Base-by-base conservation (phyloP, 176 grass and related monocot species). In the Thalia dealbata region DNA sequence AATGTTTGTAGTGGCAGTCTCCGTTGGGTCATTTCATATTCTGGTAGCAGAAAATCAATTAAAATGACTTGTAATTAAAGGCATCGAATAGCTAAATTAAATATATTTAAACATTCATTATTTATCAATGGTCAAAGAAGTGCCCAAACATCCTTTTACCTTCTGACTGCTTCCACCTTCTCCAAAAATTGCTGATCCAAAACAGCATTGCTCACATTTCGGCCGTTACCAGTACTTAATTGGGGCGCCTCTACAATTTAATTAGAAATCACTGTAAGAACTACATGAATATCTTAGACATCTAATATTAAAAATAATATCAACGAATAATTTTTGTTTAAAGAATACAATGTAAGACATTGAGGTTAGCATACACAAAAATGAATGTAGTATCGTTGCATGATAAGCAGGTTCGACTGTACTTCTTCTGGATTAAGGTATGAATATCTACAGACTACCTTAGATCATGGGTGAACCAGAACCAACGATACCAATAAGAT, bases 131-230 rank as follows among this genome's bases (percentile, higher is more conserved):
- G 62, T 30, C 26, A 35, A 27, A 50, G 2, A 46, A 72, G 14
- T 54, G 48, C 3, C 50, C 3, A 24, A 0, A 61, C 59, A 42
- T 74, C 16, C 44, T n/a, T 68, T 43, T 87, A 91, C 88, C 88
- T 87, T 80, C 69, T 80, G 75, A 91, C 88, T 24, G 79, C 82
- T 74, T 91, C 84, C 73, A 91, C 68, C 78, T 91, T 87, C 78
- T 87, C 82, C 50, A 87, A 58, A 82, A 91, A 91, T 80, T 82
- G 30, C 61, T 75, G 80, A 84, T 91, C 88, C 48, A 87, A 79
- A 29, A 77, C 73, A 52, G 72, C 51, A 79, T 84, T 84, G 29
- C 64, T 72, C 29, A 72, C 84, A 82, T 78, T 86, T 35, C 3
- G 80, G 75, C 69, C 75, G 35, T 14, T 74, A 78, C 83, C 83